These are phyloP conservation scores for Thalia dealbata DNA, from an alignment of 176 grass and related monocot species.

Conservation along the genomic window DNA sequence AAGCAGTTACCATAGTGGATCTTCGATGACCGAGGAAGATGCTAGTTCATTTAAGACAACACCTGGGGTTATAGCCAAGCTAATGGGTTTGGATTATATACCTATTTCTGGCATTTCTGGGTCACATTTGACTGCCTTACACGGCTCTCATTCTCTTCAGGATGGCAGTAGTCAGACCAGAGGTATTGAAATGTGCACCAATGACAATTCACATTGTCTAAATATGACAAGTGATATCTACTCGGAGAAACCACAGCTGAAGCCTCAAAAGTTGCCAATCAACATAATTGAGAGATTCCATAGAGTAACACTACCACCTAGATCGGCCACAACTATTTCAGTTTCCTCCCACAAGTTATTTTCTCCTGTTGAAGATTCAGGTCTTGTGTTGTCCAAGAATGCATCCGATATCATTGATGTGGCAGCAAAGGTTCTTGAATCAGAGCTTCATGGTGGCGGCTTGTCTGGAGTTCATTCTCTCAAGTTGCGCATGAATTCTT, in stretches of 20 bases:
- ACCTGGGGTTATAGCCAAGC: constrained; percentile 64
- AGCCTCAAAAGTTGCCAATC: constrained; percentile 63
- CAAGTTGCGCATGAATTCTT: constrained; percentile 20
- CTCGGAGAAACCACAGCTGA: constrained; percentile 18
- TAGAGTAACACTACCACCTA: constrained; percentile 50
- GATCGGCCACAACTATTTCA: constrained; percentile 41
- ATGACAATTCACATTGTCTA: constrained; percentile 11
- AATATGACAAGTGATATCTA: constrained; percentile 1
- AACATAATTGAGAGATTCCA: constrained; percentile 73
- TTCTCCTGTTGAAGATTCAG: constrained; percentile 50
- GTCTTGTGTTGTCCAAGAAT: constrained; percentile 44
- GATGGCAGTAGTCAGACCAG: constrained; percentile 12
- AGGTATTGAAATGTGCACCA: constrained; percentile 26
- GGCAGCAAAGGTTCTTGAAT: constrained; percentile 61
- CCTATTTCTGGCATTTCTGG: constrained; percentile 38
- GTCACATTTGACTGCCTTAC: constrained; percentile 27
- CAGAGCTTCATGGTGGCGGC: constrained; percentile 31
- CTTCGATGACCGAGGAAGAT: constrained; percentile 54
- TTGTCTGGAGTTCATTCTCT: constrained; percentile 23
- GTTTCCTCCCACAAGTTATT: constrained; percentile 46
- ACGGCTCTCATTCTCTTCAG: constrained; percentile 12
- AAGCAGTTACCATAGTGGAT: constrained; percentile 52
- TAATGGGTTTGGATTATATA: constrained; percentile 95
- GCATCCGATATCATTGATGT: constrained; percentile 72
- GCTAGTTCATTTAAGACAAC: constrained; percentile 29